Conservation (phyloP, 148 eudicot species). For the Amaranthus palmeri region DNA sequence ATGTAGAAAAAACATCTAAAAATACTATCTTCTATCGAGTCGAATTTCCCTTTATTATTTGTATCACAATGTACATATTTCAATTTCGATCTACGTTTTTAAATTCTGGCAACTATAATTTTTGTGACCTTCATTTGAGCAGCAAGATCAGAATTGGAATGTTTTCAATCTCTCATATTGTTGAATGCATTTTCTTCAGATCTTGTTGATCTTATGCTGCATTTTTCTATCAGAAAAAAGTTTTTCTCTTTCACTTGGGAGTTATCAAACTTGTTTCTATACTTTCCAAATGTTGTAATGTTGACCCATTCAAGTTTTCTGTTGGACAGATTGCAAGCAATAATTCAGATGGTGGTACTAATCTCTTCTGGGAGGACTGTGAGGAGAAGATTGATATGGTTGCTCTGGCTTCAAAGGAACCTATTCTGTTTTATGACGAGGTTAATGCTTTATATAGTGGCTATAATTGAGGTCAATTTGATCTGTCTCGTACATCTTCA, state of each 20-base stretch:
- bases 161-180: too few species aligned
- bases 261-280: neutral
- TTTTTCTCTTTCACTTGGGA: neutral
- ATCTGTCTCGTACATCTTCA: constrained; percentile 4
- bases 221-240: neutral
- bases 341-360: constrained; percentile 25
- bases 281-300: neutral
- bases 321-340: constrained; percentile 19
- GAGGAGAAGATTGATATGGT: constrained; percentile 70
- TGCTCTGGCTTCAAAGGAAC: constrained; percentile 77
- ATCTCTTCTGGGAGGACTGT: constrained; percentile 73
- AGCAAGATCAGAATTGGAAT: too few species aligned
- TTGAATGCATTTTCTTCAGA: neutral
- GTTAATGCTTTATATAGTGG: constrained; percentile 31
- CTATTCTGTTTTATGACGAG: constrained; percentile 96
- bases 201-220: neutral
- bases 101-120: too few species aligned
- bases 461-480: neutral
- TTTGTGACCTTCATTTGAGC: too few species aligned
- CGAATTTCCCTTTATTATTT: too few species aligned
- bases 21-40: too few species aligned
- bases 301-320: constrained; percentile 3
- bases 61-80: too few species aligned
- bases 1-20: too few species aligned
- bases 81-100: too few species aligned